Conservation (phyloP, 805 yeast species). For the Wickerhamomyces xylosicus region DNA sequence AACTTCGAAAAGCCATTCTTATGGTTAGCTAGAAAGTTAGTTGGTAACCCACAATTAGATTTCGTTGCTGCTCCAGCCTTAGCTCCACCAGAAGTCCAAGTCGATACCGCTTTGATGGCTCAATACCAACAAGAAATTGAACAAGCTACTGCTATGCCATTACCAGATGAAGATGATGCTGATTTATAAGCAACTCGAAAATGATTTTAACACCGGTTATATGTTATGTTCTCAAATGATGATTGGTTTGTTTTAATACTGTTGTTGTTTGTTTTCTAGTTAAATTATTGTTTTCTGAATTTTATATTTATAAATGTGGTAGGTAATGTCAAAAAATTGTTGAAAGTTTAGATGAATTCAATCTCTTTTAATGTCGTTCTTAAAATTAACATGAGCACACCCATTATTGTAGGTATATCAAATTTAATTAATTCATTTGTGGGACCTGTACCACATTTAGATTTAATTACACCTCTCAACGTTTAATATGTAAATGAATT, state of each 20-base stretch:
- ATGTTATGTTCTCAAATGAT: too few species aligned
- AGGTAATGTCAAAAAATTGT: not conserved
- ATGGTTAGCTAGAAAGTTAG: slow-evolving; percentile 99
- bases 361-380: not conserved
- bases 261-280: not conserved
- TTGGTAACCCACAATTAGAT: slow-evolving; percentile 96
- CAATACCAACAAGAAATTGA: slow-evolving; percentile 99
- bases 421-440: too few species aligned
- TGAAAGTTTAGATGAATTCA: not conserved
- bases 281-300: not conserved
- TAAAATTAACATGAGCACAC: too few species aligned
- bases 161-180: slow-evolving; percentile 99
- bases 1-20: slow-evolving; percentile 99
- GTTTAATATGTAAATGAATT: too few species aligned
- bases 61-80: slow-evolving; percentile 99
- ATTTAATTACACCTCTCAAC: too few species aligned
- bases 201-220: not conserved
- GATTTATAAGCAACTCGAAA: slow-evolving; percentile 55
- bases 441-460: too few species aligned
- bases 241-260: not conserved
- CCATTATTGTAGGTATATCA: too few species aligned
- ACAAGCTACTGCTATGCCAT: slow-evolving; percentile 98
- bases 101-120: slow-evolving; percentile 92
- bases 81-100: slow-evolving; percentile 99
- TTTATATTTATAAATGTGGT: too few species aligned